Base-by-base conservation (phyloP, 78 protist species). In the Mantamonas sphyraenae region DNA sequence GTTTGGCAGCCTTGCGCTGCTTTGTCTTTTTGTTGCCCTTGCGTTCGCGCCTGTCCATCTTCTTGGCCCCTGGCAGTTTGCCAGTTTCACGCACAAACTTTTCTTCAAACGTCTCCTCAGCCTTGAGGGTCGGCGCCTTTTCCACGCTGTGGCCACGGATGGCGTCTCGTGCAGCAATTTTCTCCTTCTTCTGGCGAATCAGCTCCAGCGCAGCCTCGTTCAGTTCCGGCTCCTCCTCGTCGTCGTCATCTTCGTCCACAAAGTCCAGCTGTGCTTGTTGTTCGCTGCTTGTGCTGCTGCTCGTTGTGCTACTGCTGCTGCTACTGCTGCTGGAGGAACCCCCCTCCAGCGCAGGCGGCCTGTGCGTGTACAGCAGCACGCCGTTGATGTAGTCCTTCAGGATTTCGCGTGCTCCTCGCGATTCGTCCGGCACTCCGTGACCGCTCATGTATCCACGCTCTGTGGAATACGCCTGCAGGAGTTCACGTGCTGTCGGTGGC, bases 301-400 rank as follows among this genome's bases (percentile, higher is more conserved):
- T 10, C 60, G 30, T 2, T 35, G 35, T n/a, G 31, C 26, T 0
- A 2, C 37, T 55, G 35, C 34, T 0, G 24, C 60, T 8, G 35
- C 60, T 22, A 17, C 35, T 10, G 28, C 60, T 55, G 42, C 64
- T 8, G 28, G 28, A 33, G n/a, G 28, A 0, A 42, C 39, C 7
- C 26, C 68, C 68, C n/a, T n/a, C 56, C 38, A 22, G 9, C 28
- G 17, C 8, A 28, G 68, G 68, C 38, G 68, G 68, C 53, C 35
- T 3, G n/a, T 0, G 0, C 34, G 26, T 12, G 38, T 42, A 16
- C 14, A 30, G 56, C 68, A 63, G 68, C 55, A 10, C 47, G 47
- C 47, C 90, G 50, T 67, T 71, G 58, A 86, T 82, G 60, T 74
- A 79, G 65, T 87, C 93, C 62, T 85, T 84, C 33, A 90, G 86